Evolutionary conservation across 192 early-diverging fungal species (phyloP).

Genomic region (Chytriomyces hyalinus): DNA sequence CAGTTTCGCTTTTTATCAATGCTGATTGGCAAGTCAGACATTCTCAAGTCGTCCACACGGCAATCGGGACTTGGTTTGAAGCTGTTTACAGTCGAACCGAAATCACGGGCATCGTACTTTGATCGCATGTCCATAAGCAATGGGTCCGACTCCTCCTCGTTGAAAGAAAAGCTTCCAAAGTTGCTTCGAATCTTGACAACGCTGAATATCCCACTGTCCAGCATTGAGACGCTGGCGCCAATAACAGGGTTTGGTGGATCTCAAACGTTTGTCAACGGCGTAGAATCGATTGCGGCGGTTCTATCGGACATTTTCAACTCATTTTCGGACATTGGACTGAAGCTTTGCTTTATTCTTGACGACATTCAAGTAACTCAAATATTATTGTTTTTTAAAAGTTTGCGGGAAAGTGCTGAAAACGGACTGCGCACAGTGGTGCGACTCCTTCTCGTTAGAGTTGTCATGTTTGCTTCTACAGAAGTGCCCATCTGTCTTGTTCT

Average conservation of each 20-base stretch:
- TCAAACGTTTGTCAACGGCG: conserved; percentile 4
- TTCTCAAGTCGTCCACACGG: background rate
- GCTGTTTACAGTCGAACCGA: background rate
- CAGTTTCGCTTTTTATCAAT: background rate
- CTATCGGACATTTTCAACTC: conserved; percentile 16
- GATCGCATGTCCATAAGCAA: conserved; percentile 17
- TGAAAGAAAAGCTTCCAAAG: conserved; percentile 13
- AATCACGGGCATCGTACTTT: background rate
- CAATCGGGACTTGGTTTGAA: conserved; percentile 3
- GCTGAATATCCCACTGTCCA: conserved; percentile 8
- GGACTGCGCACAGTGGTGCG: background rate
- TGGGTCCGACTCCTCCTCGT: background rate
- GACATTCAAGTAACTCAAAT: conserved; percentile 13
- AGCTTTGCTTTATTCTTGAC: conserved; percentile 16
- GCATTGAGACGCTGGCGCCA: conserved; percentile 10
- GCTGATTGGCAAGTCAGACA: background rate
- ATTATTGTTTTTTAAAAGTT: background rate
- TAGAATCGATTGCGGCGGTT: background rate
- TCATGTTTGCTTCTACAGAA: background rate
- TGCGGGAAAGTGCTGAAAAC: background rate
- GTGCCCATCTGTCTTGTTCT: conserved; percentile 4
- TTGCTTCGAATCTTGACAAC: conserved; percentile 11
- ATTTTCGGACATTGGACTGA: conserved; percentile 9
- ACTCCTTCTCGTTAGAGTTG: conserved; percentile 18
- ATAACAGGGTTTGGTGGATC: conserved; percentile 2